phyloP scores from a whole-genome alignment of 805 yeast genomes.

The Ogataea parapolymorpha region DNA sequence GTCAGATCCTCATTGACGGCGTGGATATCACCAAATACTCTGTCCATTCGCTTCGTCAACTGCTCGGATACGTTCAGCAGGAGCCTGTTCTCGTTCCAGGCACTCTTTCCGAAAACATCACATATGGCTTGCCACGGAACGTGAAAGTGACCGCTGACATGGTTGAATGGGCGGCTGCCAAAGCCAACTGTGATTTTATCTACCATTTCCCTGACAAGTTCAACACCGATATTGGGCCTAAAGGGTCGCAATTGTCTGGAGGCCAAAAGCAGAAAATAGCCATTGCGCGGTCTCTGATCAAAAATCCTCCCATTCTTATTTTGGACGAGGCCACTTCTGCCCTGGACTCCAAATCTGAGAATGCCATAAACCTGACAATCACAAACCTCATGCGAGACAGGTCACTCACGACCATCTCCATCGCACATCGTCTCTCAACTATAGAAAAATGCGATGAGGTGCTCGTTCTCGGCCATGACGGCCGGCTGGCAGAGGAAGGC shows the following conservation, averaged over 20 bases:
- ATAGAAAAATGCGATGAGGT: slow-evolving; percentile 80
- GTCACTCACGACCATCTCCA: slow-evolving; percentile 74
- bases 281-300: slow-evolving; percentile 69
- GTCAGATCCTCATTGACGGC: slow-evolving; percentile 66
- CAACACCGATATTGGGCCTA: slow-evolving; percentile 80
- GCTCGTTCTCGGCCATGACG: slow-evolving; percentile 74
- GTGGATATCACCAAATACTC: slow-evolving; percentile 66
- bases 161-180: slow-evolving; percentile 57
- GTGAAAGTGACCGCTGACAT: slow-evolving; percentile 57
- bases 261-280: slow-evolving; percentile 79
- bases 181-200: slow-evolving; percentile 78
- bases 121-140: slow-evolving; percentile 56
- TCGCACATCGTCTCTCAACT: slow-evolving; percentile 89
- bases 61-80: slow-evolving; percentile 87
- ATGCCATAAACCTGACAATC: slow-evolving; percentile 75
- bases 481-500: slow-evolving; percentile 77
- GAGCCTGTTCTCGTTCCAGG: slow-evolving; percentile 90
- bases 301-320: slow-evolving; percentile 59
- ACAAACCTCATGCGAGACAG: slow-evolving; percentile 52
- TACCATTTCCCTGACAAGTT: slow-evolving; percentile 75
- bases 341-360: slow-evolving; percentile 82
- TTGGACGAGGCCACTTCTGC: slow-evolving; percentile 91
- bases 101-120: slow-evolving; percentile 79
- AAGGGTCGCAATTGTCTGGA: slow-evolving; percentile 63
- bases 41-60: slow-evolving; percentile 67